Conservation (phyloP, 1,139 yeast genomes). For the Scheffersomyces parashehatae region DNA sequence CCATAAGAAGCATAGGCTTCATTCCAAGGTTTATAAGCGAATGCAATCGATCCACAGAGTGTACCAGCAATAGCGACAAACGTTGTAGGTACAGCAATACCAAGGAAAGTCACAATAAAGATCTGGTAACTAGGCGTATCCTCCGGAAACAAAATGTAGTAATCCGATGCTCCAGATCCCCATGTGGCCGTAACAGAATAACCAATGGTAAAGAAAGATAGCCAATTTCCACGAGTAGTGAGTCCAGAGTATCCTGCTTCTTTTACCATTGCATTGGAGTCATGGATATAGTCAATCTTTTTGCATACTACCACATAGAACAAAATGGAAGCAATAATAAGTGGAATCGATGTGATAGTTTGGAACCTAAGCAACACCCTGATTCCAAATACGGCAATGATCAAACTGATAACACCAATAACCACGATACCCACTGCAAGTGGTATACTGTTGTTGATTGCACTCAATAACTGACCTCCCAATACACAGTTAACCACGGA, state of each 20-base stretch:
- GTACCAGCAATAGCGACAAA: slow-evolving; percentile 26
- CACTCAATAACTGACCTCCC: slow-evolving; percentile 37
- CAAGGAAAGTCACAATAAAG: slow-evolving; percentile 23
- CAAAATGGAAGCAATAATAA: slow-evolving; percentile 19
- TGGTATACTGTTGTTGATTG: slow-evolving; percentile 23
- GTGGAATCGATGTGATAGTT: slow-evolving; percentile 22
- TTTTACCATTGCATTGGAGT: slow-evolving; percentile 15
- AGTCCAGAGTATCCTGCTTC: slow-evolving; percentile 10
- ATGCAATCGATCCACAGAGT: slow-evolving; percentile 26
- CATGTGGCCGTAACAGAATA: slow-evolving; percentile 29
- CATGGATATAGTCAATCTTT: slow-evolving; percentile 12
- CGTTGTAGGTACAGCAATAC: slow-evolving; percentile 25
- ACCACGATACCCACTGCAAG: slow-evolving; percentile 34
- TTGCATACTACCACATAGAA: slow-evolving; percentile 26
- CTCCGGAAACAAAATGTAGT: slow-evolving; percentile 26
- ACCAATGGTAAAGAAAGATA: slow-evolving; percentile 26
- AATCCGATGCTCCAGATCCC: slow-evolving; percentile 32
- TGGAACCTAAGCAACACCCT: slow-evolving; percentile 23
- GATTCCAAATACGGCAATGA: slow-evolving; percentile 38
- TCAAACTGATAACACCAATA: slow-evolving; percentile 27
- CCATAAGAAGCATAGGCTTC: slow-evolving; percentile 21
- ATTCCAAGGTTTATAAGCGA: slow-evolving; percentile 24
- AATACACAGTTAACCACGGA: slow-evolving; percentile 41
- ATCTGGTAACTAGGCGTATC: slow-evolving; percentile 19
- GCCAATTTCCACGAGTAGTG: slow-evolving; percentile 23